These are phyloP conservation scores for Sphenostylis stenocarpa DNA, from an alignment of 306 rosid species.

Conservation along the genomic window DNA sequence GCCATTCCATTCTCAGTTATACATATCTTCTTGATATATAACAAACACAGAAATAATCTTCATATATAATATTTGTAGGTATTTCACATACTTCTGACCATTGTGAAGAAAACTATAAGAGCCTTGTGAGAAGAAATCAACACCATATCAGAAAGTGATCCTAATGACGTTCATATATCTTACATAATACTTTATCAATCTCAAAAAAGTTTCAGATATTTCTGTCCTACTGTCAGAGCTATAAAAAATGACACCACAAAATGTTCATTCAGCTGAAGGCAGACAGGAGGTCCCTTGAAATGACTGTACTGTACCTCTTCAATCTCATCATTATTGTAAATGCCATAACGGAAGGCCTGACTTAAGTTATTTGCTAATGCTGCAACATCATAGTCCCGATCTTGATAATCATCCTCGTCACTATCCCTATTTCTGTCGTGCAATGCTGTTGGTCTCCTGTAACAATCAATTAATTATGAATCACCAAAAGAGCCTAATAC, in stretches of 20 bases:
- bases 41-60: neutral
- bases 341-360: constrained; percentile 95
- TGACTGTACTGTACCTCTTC: constrained; percentile 63
- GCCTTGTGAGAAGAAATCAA: neutral
- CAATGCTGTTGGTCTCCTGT: constrained; percentile 91
- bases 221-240: neutral
- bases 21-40: neutral
- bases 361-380: constrained; percentile 94
- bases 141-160: neutral
- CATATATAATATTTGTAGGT: neutral
- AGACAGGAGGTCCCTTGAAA: constrained; percentile 14
- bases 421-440: constrained; percentile 94
- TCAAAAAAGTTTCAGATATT: constrained; percentile 7
- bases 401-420: constrained; percentile 96
- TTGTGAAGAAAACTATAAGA: constrained; percentile 10
- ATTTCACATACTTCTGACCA: constrained; percentile 9
- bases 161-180: neutral
- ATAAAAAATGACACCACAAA: neutral
- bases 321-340: constrained; percentile 80
- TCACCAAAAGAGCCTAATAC: constrained; percentile 10
- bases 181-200: neutral
- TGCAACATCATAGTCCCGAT: constrained; percentile 96
- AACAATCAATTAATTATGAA: constrained; percentile 32
- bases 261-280: constrained; percentile 11
- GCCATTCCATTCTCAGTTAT: constrained; percentile 5